Conservation (phyloP, 345 rosid species). For the Bruguiera gymnorhiza region DNA sequence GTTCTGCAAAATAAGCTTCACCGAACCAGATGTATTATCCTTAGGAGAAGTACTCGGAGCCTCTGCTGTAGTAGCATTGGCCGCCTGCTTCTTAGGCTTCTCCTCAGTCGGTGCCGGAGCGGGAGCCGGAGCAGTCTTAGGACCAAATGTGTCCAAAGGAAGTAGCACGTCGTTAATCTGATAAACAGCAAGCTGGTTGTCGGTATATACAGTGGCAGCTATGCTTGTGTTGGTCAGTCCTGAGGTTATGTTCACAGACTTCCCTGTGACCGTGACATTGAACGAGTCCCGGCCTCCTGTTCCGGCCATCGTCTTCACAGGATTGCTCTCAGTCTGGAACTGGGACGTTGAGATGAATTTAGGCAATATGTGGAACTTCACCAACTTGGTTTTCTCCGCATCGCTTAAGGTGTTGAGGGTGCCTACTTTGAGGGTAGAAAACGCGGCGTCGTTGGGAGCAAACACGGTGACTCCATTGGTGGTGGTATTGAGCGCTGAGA, state of each 20-base stretch:
- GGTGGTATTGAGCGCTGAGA: constrained; percentile 19
- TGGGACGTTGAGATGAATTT: constrained; percentile 28
- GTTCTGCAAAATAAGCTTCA: not conserved
- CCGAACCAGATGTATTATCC: constrained; percentile 10
- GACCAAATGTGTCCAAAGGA: constrained; percentile 28
- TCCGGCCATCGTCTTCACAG: constrained; percentile 39
- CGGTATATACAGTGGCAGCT: constrained; percentile 32
- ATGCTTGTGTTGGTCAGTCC: constrained; percentile 36
- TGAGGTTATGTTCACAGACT: constrained; percentile 22
- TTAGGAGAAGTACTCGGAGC: constrained; percentile 2
- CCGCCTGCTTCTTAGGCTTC: constrained; percentile 8
- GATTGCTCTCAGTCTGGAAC: constrained; percentile 46
- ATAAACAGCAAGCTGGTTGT: constrained; percentile 35
- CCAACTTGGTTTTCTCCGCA: constrained; percentile 33
- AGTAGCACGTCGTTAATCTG: constrained; percentile 39
- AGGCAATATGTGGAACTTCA: constrained; percentile 42
- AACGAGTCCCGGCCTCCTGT: constrained; percentile 25
- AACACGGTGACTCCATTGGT: constrained; percentile 29
- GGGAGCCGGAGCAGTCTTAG: constrained; percentile 22
- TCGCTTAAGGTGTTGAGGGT: constrained; percentile 18
- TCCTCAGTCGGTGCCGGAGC: constrained; percentile 8
- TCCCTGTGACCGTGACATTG: constrained; percentile 30
- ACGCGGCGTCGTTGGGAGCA: constrained; percentile 26
- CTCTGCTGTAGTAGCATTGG: not conserved
- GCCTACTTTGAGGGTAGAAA: constrained; percentile 19